A percentile compares a stretch with the other conserved stretches of the same genome.
Evolutionary conservation across 1,139 yeast species (phyloP).

Genomic region (Zygosaccharomyces sapae): DNA sequence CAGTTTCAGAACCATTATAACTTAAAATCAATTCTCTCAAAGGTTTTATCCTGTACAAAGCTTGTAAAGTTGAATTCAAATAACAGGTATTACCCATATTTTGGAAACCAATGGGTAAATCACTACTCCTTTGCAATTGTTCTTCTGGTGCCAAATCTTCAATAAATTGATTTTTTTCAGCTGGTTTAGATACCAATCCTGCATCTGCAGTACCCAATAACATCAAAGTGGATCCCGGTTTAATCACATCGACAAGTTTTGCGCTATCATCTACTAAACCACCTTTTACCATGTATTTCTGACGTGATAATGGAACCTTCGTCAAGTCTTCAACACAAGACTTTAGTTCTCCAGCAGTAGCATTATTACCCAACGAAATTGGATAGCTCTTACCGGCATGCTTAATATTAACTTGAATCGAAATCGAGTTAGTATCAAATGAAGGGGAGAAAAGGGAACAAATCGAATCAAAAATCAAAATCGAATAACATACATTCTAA

Average conservation of each 20-base stretch:
- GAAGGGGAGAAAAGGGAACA: not conserved
- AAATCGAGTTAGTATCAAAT: constrained; percentile 10
- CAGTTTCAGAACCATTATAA: constrained; percentile 18
- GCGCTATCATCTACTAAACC: constrained; percentile 69
- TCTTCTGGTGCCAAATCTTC: constrained; percentile 57
- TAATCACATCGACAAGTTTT: constrained; percentile 42
- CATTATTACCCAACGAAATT: constrained; percentile 52
- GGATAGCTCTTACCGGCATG: constrained; percentile 84
- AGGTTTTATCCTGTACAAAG: constrained; percentile 55
- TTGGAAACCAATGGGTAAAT: constrained; percentile 73
- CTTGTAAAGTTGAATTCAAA: constrained; percentile 83
- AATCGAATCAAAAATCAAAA: not conserved
- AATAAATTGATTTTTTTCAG: constrained; percentile 52
- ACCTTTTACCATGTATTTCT: constrained; percentile 84
- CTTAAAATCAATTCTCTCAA: constrained; percentile 30
- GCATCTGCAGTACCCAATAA: constrained; percentile 87
- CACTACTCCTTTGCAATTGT: constrained; percentile 40
- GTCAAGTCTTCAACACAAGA: constrained; percentile 67
- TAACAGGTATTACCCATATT: constrained; percentile 96
- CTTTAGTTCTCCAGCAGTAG: constrained; percentile 68
- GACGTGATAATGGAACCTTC: constrained; percentile 79
- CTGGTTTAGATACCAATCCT: constrained; percentile 58
- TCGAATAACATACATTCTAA: constrained; percentile 15
- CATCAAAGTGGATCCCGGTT: constrained; percentile 70
- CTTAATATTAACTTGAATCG: constrained; percentile 45